Evolutionary conservation across 148 eudicot species (phyloP).

Genomic region (Fagopyrum tataricum): DNA sequence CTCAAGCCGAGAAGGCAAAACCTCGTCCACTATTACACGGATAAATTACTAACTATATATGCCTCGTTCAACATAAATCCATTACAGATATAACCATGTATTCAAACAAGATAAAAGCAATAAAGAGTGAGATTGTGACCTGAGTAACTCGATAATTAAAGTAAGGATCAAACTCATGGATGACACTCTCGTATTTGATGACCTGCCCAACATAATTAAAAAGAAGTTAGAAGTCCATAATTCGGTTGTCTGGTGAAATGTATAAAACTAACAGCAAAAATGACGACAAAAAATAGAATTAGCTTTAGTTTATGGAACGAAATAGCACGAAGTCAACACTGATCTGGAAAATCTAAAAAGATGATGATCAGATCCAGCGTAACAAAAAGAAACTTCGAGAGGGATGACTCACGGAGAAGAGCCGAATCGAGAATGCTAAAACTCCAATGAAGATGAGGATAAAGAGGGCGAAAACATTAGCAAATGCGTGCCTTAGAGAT

Average conservation of each 20-base stretch:
- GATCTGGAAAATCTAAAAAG: background rate
- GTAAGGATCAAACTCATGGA: slow-evolving; percentile 95
- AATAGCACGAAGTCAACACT: background rate
- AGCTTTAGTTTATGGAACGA: background rate
- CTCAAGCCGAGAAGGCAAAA: background rate
- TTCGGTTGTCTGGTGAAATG: background rate
- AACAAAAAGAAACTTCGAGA: background rate
- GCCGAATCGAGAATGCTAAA: slow-evolving; percentile 93
- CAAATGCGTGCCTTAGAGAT: slow-evolving; percentile 62
- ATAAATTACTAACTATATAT: background rate
- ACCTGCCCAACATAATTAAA: slow-evolving; percentile 38
- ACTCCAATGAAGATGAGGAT: slow-evolving; percentile 81
- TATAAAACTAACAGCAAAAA: background rate
- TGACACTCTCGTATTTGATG: slow-evolving; percentile 89
- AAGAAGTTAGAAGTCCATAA: slow-evolving; percentile 7
- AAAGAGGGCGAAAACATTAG: slow-evolving; percentile 71
- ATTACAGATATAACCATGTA: background rate
- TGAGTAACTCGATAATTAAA: slow-evolving; percentile 93
- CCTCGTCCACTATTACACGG: background rate
- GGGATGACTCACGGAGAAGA: slow-evolving; percentile 58
- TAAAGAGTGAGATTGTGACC: slow-evolving; percentile 29
- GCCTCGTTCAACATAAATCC: background rate
- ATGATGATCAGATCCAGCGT: slow-evolving; percentile 23
- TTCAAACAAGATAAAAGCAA: slow-evolving; percentile 7
- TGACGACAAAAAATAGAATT: background rate